These are phyloP conservation scores for Bifiguratus adelaidae DNA, from an alignment of 192 early-diverging fungal genomes.

Conservation along the genomic window DNA sequence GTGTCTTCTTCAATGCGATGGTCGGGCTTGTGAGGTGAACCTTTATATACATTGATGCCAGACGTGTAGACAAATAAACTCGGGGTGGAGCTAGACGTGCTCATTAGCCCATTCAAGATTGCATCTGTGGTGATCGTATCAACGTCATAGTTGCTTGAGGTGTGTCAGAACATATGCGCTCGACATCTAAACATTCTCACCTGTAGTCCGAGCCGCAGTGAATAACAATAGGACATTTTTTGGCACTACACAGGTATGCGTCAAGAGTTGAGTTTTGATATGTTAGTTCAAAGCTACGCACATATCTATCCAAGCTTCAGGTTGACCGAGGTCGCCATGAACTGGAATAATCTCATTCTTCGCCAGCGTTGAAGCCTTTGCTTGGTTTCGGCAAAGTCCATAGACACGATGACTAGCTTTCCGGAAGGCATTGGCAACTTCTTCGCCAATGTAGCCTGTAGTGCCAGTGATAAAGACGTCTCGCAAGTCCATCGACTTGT, in stretches of 20 bases:
- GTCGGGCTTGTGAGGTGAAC: neutral
- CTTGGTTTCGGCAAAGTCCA: conserved; percentile 9
- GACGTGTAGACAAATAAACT: neutral
- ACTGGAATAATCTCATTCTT: conserved; percentile 18
- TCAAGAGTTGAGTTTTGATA: neutral
- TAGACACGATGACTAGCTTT: conserved; percentile 16
- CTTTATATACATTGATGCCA: neutral
- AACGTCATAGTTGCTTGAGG: neutral
- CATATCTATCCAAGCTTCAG: neutral
- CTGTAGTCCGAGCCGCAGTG: neutral
- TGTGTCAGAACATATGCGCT: neutral
- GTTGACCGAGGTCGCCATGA: conserved; percentile 5
- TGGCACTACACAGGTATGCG: neutral
- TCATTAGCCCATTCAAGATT: neutral
- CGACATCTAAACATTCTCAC: neutral
- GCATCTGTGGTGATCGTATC: neutral
- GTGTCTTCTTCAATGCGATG: neutral
- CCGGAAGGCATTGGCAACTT: conserved; percentile 13
- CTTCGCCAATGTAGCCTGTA: conserved; percentile 20
- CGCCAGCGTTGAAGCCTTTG: conserved; percentile 4
- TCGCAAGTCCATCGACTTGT: neutral
- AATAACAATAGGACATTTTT: neutral
- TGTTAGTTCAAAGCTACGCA: neutral
- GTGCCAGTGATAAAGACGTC: conserved; percentile 19
- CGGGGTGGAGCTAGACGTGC: neutral